These are phyloP conservation scores for Suhomyces atakaporum DNA, from an alignment of 1,139 yeast species.

Conservation along the genomic window DNA sequence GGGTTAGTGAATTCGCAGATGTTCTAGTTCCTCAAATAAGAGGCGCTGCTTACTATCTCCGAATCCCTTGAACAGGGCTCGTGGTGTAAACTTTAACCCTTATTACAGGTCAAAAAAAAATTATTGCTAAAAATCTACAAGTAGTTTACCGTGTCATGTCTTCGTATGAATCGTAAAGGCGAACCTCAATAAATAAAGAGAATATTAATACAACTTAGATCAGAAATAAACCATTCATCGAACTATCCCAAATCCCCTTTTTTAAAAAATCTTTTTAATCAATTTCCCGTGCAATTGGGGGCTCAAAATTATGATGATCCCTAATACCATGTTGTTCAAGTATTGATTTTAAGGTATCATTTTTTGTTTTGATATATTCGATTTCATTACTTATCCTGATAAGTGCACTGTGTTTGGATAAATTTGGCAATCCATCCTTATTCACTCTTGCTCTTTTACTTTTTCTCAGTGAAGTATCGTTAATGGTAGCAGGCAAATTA, in stretches of 20 bases:
- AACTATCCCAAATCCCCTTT: no score
- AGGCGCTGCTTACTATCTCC: no score
- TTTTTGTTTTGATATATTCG: constrained; percentile 34
- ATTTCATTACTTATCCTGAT: constrained; percentile 46
- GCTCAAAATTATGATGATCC: constrained; percentile 14
- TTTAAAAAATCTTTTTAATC: constrained; percentile 2
- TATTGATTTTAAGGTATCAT: constrained; percentile 33
- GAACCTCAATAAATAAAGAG: background rate
- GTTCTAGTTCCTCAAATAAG: no score
- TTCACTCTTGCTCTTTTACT: constrained; percentile 44
- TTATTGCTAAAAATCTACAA: no score
- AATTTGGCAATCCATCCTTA: constrained; percentile 51
- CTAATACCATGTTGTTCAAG: constrained; percentile 17
- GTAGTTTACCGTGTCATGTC: background rate
- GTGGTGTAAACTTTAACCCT: no score
- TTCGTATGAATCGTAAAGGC: constrained; percentile 1
- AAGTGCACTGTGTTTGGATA: constrained; percentile 50
- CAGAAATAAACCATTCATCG: background rate
- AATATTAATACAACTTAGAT: background rate
- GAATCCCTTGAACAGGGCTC: no score
- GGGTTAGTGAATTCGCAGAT: no score
- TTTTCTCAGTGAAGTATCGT: constrained; percentile 31
- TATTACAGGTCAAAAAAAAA: no score
- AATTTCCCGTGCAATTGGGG: constrained; percentile 11
- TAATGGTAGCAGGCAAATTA: constrained; percentile 22